Conservation (phyloP, 306 rosid genomes). For the Fagus crenata region DNA sequence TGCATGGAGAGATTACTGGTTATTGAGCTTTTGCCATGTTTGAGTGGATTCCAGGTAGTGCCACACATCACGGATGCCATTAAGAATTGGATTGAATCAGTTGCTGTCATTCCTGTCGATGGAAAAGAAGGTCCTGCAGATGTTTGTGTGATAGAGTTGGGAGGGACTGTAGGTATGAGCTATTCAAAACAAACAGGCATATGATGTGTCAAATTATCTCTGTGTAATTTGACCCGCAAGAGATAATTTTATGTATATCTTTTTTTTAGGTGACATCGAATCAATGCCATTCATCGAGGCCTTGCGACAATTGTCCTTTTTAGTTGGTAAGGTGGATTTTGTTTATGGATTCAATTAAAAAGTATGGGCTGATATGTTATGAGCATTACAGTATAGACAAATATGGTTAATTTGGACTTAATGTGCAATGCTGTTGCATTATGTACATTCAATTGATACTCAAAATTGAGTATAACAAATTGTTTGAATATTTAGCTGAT, state of each 20-base stretch:
- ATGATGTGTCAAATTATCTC: constrained; percentile 23
- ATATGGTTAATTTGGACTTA: neutral
- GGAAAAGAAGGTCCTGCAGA: constrained; percentile 87
- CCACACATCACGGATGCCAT: constrained; percentile 98
- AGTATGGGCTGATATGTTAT: neutral
- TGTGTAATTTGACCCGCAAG: constrained; percentile 6
- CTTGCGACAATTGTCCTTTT: constrained; percentile 82
- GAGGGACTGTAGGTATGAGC: constrained; percentile 90
- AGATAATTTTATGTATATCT: constrained; percentile 8
- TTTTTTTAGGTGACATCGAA: constrained; percentile 85
- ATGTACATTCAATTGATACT: neutral
- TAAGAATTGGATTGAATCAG: constrained; percentile 72
- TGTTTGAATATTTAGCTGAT: neutral
- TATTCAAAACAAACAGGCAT: constrained; percentile 10
- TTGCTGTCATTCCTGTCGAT: constrained; percentile 82
- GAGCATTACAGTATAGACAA: neutral
- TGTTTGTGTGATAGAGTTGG: constrained; percentile 98
- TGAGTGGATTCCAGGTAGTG: constrained; percentile 67
- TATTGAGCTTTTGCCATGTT: constrained; percentile 26
- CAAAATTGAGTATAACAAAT: neutral
- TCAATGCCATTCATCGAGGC: constrained; percentile 99
- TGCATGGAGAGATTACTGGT: constrained; percentile 5
- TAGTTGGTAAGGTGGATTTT: constrained; percentile 63
- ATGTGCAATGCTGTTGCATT: neutral
- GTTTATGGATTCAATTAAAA: neutral